Base-by-base conservation (phyloP, 2,329 filamentous ascomycete genomes). In the Botrytis tulipae region DNA sequence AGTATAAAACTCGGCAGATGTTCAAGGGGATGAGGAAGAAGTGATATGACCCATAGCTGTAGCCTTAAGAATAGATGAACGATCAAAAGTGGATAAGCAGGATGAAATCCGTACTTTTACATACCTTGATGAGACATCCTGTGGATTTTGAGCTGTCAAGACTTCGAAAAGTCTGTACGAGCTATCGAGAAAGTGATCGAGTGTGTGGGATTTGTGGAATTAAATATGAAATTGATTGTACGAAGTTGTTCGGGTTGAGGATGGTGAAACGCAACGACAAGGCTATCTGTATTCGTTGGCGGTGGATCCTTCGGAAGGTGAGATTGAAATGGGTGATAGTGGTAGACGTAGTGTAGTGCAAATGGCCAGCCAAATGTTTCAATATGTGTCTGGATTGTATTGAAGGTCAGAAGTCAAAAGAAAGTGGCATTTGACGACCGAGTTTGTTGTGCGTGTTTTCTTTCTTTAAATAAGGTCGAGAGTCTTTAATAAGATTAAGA, bases 51-150 rank as follows among this genome's bases (percentile, higher is more conserved):
- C 29, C 66, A 57, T 40, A 25, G 48, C 48, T 32, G 66, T 54
- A 68, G 66, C 48, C 48, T 68, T 57, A 16, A 37, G 48, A 42
- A 10, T 32, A 32, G 46, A 57, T 57, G 48, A 57, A 68, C 20
- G 66, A 57, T 29, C 18, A 16, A 57, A 29, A 57, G 48, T 42
- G 66, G 48, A 25, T 32, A 61, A 51, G 10, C 22, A 54, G 22
- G 46, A 35, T 44, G 61, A 59, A 46, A 60, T 16, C n/a, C 37
- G 62, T 25, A 29, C 37, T 54, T 60, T 60, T 37, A 51, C 71
- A 60, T 73, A 73, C 71, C 71, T 73, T 73, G 71, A 69, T 44
- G 10, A 44, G 65, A 42, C 71, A 73, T 73, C 29, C 51, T 69
- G 63, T 48, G 35, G 40, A 29, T 44, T 59, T 42, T 32, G 37